Base-by-base conservation (phyloP, 805 yeast species). In the Wickerhamiella parazyma region DNA sequence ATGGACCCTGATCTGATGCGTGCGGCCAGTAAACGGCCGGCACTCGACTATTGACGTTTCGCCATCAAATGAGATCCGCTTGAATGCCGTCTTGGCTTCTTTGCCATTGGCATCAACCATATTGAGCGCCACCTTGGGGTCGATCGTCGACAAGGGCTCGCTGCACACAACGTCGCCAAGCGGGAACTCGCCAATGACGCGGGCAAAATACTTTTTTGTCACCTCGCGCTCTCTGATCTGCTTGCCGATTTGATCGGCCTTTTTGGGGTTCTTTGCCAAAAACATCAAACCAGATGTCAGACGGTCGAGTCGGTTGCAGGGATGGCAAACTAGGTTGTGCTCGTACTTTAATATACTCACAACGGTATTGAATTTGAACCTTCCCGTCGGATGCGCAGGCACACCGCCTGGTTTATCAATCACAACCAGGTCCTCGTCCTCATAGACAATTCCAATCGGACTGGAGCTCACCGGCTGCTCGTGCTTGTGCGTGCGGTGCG, bases 371-470 rank as follows among this genome's bases (percentile, higher is more conserved):
- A 71, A 83, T 45, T 89, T 65, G 61, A 76, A 89, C 45, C 67
- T 51, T 3, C 97, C 98, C 0, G 95, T 80, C 3, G 98, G 97
- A 59, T 91, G 98, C 0, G 84, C 94, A 0, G 98, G 96, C 2
- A 91, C 71, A 0, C 98, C 96, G 3, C 91, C 72, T 0, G 98
- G 98, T 51, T 91, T 91, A 59, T 89, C 94, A 18, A 91, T 78
- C 3, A 82, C 93, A 4, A 91, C 67, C 18, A 85, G 58, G 40
- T 80, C 73, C 6, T 79, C 85, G 57, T 84, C 78, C 54, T 86
- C 83, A 56, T 69, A 70, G 0, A 87, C 80, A 19, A 83, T 73
- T 44, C 71, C 69, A 39, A 85, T 76, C 0, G 72, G 71, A 55
- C 45, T 63, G 47, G 60, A 66, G 29, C 43, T 80, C 61, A 87